Percentiles rank a stretch among this genome's conserved stretches.
These are phyloP conservation scores for Pythium sp. DNA, from an alignment of 352 stramenopile species.

Conservation along the genomic window DNA sequence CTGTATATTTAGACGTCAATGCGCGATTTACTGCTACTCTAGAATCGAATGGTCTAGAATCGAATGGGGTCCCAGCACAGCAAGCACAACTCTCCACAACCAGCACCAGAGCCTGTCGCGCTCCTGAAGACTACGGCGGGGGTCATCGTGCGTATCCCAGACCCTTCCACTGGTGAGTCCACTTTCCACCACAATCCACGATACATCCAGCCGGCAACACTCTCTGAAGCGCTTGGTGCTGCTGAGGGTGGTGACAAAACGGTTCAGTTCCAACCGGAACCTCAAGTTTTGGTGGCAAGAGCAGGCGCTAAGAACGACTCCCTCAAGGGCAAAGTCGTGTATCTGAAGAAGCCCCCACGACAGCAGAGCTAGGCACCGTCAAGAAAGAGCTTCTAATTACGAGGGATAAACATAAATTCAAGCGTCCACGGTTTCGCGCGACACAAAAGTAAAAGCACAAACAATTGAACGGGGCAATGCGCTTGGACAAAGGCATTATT, in stretches of 20 bases:
- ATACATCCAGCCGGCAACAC: constrained; percentile 15
- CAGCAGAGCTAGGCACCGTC: constrained; percentile 1
- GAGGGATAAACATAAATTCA: background rate
- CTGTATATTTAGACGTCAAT: constrained; percentile 15
- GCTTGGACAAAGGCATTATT: constrained; percentile 2
- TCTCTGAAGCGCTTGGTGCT: constrained; percentile 6
- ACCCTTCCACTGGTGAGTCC: constrained; percentile 22
- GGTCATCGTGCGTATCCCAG: constrained; percentile 45
- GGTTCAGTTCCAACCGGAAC: background rate
- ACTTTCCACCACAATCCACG: constrained; percentile 52
- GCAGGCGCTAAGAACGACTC: constrained; percentile 36
- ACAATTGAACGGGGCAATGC: background rate
- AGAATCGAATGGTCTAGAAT: background rate
- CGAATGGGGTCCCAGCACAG: constrained; percentile 36
- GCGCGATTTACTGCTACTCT: background rate
- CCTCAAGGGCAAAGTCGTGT: constrained; percentile 57
- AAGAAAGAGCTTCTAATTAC: background rate
- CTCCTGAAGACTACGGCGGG: constrained; percentile 44
- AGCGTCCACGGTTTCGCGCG: background rate
- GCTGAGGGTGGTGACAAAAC: constrained; percentile 5
- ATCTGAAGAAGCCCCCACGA: constrained; percentile 44
- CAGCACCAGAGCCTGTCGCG: constrained; percentile 29
- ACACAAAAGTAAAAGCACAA: background rate
- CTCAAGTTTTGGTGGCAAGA: constrained; percentile 35
- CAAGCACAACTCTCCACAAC: constrained; percentile 24